Evolutionary conservation across 2,329 filamentous ascomycete genomes (phyloP), one percentile per base, ranked within the genome.

Genomic region (Sporothrix pallida): DNA sequence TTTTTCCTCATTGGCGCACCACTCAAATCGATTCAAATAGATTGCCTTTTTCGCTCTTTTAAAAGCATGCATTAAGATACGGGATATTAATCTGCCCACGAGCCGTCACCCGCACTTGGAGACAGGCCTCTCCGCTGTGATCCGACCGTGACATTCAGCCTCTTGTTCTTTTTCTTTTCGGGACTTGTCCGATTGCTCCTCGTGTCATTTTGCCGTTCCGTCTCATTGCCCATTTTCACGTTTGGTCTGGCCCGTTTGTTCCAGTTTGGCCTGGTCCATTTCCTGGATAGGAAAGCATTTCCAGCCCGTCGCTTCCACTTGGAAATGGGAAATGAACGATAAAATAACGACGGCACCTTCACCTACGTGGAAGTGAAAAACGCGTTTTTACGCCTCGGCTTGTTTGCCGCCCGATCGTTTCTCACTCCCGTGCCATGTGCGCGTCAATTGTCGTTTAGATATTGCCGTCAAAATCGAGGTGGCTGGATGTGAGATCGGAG

Each of bases 111-210:
- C 60, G n/a, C n/a, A n/a, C 15, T 65, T 23, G 60, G 42, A 65
- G 9, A 17, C 0, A 44, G 60, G 12, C 17, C 5, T 23, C n/a
- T 26, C 31, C 26, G n/a, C 26, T 12, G n/a, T 44, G n/a, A 10
- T 13, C 37, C 5, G 42, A n/a, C 60, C 46, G 17, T 65, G 17
- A n/a, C 23, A 67, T 50, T 10, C 44, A 48, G 62, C 62, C 44
- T 65, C 62, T 65, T 65, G 37, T 48, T 50, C 5, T 48, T 17
- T 17, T 68, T 50, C 20, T 68, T 69, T 37, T 69, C 67, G 67
- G 67, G 46, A 68, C 44, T n/a, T 52, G 63, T 37, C 46, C 15
- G 63, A 52, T 52, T 71, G 70, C 56, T 60, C 69, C 60, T 65
- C 26, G 31, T 63, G 42, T 65, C 13, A 23, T 62, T 70, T 58